Conservation (phyloP, 2,329 filamentous ascomycete genomes). For the Cercospora canescens region DNA sequence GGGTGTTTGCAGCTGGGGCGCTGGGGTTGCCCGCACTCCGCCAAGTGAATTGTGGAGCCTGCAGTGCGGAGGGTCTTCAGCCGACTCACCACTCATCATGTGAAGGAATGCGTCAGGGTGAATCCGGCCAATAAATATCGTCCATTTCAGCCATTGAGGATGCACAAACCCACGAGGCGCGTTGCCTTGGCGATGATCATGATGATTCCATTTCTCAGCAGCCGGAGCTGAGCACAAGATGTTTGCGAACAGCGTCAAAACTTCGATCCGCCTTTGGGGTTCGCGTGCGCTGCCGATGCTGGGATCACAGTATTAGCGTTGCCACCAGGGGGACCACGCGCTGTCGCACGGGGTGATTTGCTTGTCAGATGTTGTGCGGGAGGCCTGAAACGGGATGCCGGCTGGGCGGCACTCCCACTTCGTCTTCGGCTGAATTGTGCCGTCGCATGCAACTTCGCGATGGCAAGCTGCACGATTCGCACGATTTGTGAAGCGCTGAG, state of each 20-base stretch:
- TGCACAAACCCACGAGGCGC: neutral
- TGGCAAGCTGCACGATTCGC: slow-evolving; percentile 6
- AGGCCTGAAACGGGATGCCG: slow-evolving; percentile 1
- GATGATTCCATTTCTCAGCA: neutral
- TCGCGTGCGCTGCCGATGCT: neutral
- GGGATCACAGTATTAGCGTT: neutral
- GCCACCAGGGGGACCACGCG: neutral
- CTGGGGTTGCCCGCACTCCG: slow-evolving; percentile 3
- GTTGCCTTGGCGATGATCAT: slow-evolving; percentile 6
- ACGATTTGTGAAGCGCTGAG: neutral
- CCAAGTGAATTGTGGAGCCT: slow-evolving; percentile 4
- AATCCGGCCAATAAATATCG: neutral
- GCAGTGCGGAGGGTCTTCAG: slow-evolving; percentile 2
- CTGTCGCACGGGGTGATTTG: slow-evolving; percentile 1
- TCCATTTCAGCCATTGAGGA: slow-evolving; percentile 6
- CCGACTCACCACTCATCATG: neutral
- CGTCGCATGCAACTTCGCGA: slow-evolving; percentile 3
- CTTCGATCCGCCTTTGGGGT: neutral
- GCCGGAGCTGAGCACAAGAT: neutral
- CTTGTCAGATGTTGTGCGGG: neutral
- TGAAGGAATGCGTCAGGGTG: neutral
- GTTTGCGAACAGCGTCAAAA: neutral
- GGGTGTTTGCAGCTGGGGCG: neutral
- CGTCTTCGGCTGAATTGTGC: neutral
- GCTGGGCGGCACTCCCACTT: neutral